phyloP scores from a whole-genome alignment of 164 flowering plant species.

The Tinospora cordifolia region DNA sequence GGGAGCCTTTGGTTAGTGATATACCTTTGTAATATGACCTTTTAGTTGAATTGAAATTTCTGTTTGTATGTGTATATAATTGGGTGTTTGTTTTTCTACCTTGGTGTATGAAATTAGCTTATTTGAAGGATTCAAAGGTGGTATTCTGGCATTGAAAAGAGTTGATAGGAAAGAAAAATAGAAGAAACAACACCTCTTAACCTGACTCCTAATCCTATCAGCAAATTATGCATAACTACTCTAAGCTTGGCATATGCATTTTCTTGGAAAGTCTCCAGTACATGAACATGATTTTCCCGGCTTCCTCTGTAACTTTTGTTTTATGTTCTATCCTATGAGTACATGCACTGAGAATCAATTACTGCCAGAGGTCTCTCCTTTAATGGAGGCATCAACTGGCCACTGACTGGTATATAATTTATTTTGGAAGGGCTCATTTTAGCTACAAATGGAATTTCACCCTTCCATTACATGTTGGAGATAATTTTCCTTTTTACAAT shows the following conservation, averaged over 20 bases:
- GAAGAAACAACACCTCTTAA: neutral
- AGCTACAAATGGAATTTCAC: neutral
- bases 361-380: neutral
- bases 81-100: neutral
- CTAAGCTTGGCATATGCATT: neutral
- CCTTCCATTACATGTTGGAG: neutral
- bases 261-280: neutral
- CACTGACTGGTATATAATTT: neutral
- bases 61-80: neutral
- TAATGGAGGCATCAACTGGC: no score
- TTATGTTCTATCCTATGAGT: neutral
- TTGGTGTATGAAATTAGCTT: neutral
- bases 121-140: neutral
- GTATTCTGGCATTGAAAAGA: neutral
- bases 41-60: neutral
- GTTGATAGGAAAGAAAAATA: neutral
- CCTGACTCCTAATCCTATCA: no score
- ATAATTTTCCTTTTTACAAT: neutral
- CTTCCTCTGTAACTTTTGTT: neutral
- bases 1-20: conserved; percentile 67
- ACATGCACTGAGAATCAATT: neutral
- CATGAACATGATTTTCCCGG: neutral
- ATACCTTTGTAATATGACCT: neutral
- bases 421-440: neutral
- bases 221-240: no score